Conservation (phyloP, 768 basidiomycete genomes). For the Fibroporia radiculosa region DNA sequence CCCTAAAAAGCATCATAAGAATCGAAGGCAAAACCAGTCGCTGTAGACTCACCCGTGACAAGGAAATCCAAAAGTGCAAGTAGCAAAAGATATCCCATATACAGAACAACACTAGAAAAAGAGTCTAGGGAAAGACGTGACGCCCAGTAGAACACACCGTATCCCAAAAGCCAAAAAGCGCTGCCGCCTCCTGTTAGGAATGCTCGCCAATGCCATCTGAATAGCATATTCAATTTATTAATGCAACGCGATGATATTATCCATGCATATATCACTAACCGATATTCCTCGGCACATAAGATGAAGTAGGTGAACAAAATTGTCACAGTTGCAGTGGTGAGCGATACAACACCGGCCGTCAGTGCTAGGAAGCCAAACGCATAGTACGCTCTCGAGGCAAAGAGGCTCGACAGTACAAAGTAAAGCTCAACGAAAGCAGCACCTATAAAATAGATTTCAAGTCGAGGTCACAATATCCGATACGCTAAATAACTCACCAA, state of each 20-base stretch:
- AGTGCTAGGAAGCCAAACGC: slow-evolving; percentile 94
- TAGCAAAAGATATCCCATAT: slow-evolving; percentile 85
- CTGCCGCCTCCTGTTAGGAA: slow-evolving; percentile 91
- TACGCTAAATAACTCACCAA: slow-evolving; percentile 44
- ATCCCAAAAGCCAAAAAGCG: slow-evolving; percentile 84
- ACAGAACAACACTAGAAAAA: slow-evolving; percentile 72
- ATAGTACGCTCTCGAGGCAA: slow-evolving; percentile 89
- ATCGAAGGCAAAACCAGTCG: neutral
- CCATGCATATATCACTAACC: slow-evolving; percentile 34
- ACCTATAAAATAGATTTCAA: slow-evolving; percentile 34
- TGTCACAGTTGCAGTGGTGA: slow-evolving; percentile 88
- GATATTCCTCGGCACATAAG: slow-evolving; percentile 91
- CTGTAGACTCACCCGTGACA: slow-evolving; percentile 56
- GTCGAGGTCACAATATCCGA: neutral
- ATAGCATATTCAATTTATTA: too few species aligned
- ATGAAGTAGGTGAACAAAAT: slow-evolving; percentile 88
- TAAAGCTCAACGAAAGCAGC: slow-evolving; percentile 95
- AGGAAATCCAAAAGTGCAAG: slow-evolving; percentile 82
- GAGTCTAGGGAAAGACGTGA: slow-evolving; percentile 83
- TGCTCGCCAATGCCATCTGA: slow-evolving; percentile 93
- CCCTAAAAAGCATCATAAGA: slow-evolving; percentile 33
- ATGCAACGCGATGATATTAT: neutral
- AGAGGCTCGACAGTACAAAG: slow-evolving; percentile 85
- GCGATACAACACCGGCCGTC: slow-evolving; percentile 71
- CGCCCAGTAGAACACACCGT: slow-evolving; percentile 85